These are phyloP conservation scores for Saccharomyces uvarum DNA, from an alignment of 1,139 yeast species.

Conservation along the genomic window DNA sequence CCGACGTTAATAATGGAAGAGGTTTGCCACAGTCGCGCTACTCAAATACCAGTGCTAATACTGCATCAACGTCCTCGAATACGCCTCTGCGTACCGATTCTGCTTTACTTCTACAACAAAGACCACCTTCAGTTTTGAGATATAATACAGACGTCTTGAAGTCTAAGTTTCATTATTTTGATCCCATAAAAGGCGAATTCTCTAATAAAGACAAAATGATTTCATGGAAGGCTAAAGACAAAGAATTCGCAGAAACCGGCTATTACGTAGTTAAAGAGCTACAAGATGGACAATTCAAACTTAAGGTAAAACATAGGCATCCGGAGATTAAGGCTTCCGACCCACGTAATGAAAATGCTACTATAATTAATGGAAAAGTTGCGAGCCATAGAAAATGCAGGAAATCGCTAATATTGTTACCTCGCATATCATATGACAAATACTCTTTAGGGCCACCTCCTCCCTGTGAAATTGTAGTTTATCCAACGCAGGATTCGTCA, in stretches of 20 bases:
- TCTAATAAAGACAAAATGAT: conserved; percentile 21
- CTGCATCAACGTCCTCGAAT: background rate
- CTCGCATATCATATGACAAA: conserved; percentile 54
- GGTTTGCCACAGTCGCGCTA: background rate
- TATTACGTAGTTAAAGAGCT: conserved; percentile 45
- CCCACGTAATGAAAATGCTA: conserved; percentile 33
- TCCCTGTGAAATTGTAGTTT: conserved; percentile 57
- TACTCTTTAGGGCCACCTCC: conserved; percentile 76
- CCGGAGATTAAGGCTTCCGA: conserved; percentile 30
- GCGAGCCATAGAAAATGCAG: conserved; percentile 27
- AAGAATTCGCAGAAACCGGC: conserved; percentile 41
- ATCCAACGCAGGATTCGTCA: conserved; percentile 49
- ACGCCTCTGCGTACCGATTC: background rate
- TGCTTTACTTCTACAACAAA: conserved; percentile 1
- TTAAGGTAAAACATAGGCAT: conserved; percentile 20
- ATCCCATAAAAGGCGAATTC: conserved; percentile 17
- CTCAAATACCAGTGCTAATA: background rate
- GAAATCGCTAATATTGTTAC: conserved; percentile 39
- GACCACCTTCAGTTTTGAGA: conserved; percentile 20
- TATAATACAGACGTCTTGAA: conserved; percentile 20
- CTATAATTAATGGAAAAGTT: conserved; percentile 10
- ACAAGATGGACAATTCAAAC: conserved; percentile 37
- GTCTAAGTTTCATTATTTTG: conserved; percentile 28
- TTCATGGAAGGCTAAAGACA: conserved; percentile 19
- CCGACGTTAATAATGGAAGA: background rate